Conservation (phyloP, 2,329 filamentous ascomycete genomes). For the Teratosphaeriaceae sp. region DNA sequence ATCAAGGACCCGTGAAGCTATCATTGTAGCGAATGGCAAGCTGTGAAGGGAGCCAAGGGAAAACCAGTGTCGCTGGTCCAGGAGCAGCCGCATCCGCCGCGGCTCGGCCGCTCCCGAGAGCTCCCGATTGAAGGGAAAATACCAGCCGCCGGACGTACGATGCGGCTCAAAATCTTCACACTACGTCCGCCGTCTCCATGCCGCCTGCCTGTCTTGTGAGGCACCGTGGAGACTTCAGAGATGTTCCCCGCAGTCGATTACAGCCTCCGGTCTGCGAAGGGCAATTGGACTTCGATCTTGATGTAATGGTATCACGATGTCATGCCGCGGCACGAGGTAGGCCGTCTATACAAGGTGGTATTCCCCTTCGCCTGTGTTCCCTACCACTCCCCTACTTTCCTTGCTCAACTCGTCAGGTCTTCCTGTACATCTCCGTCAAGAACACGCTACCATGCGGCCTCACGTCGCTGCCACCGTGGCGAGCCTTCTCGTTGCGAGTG, state of each 20-base stretch:
- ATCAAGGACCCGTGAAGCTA: too few species aligned
- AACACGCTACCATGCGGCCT: constrained; percentile 18
- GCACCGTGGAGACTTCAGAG: neutral
- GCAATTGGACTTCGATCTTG: neutral
- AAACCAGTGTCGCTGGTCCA: too few species aligned
- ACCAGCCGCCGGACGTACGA: neutral
- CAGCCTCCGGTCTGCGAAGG: neutral
- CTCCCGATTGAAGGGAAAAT: neutral
- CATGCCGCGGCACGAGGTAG: neutral
- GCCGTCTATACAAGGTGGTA: neutral
- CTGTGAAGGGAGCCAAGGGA: too few species aligned
- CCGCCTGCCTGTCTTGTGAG: neutral
- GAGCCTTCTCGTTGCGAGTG: neutral
- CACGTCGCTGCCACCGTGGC: neutral
- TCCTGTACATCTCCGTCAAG: neutral
- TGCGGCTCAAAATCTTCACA: neutral
- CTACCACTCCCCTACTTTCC: too few species aligned
- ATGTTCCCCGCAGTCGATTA: neutral
- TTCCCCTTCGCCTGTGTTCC: neutral
- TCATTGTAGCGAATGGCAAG: too few species aligned
- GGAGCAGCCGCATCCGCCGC: too few species aligned
- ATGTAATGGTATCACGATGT: neutral
- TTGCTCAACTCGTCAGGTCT: neutral
- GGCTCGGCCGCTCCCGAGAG: too few species aligned
- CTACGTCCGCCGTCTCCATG: too few species aligned